Conservation (phyloP, 1,284 basidiomycete genomes). For the Ceratobasidium sp. region DNA sequence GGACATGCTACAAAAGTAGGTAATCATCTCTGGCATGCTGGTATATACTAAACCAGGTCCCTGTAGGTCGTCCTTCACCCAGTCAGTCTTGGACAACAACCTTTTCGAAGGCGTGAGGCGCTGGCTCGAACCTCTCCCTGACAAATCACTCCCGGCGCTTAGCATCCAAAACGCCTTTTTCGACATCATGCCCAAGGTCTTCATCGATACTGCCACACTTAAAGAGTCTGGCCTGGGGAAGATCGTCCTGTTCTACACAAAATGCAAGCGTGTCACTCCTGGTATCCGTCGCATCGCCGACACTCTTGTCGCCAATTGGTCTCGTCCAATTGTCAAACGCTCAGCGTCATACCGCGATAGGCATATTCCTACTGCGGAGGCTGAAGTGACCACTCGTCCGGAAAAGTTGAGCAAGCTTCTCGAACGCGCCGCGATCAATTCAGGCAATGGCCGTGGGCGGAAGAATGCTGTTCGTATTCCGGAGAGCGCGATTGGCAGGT, state of each 20-base stretch:
- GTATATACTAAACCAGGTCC: constrained; percentile 34
- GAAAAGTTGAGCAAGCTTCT: constrained; percentile 74
- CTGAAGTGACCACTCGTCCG: constrained; percentile 51
- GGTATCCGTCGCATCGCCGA: constrained; percentile 83
- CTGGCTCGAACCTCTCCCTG: constrained; percentile 95
- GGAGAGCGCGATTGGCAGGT: constrained; percentile 69
- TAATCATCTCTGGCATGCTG: constrained; percentile 41
- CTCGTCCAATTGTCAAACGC: constrained; percentile 93
- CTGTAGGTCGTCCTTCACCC: constrained; percentile 78
- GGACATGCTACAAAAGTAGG: constrained; percentile 93
- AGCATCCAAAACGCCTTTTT: constrained; percentile 97
- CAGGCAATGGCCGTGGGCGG: constrained; percentile 59
- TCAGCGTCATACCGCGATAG: constrained; percentile 84
- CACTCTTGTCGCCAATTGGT: constrained; percentile 87
- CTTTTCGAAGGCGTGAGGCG: constrained; percentile 87
- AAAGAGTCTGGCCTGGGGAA: constrained; percentile 93
- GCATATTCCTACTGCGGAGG: constrained; percentile 62
- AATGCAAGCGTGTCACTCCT: constrained; percentile 86
- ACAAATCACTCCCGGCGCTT: constrained; percentile 90
- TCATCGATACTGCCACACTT: constrained; percentile 89
- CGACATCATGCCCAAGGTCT: constrained; percentile 83
- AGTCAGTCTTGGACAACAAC: constrained; percentile 95
- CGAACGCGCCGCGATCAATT: constrained; percentile 58
- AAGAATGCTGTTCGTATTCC: constrained; percentile 83
- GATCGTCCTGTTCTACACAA: constrained; percentile 94